Percentiles rank a stretch among this genome's conserved stretches.
Evolutionary conservation across 352 stramenopile genomes (phyloP).

Genomic region (Phytophthora foliorum): DNA sequence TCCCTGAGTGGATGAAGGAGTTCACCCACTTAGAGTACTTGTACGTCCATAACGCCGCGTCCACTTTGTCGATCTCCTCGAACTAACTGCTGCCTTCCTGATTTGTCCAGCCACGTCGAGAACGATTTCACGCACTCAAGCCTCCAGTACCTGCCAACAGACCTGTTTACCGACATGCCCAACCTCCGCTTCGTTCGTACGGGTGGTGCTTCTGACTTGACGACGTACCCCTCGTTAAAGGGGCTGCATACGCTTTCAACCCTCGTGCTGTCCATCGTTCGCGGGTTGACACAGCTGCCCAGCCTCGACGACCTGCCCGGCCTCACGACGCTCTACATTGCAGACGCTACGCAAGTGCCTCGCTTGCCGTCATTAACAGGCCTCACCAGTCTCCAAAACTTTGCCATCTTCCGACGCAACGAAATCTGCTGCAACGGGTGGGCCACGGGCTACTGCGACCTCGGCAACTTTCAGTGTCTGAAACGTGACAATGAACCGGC

Average conservation of each 20-base stretch:
- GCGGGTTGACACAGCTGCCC: conserved; percentile 36
- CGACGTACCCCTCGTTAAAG: conserved; percentile 43
- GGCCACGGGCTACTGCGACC: conserved; percentile 35
- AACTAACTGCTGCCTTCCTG: background rate
- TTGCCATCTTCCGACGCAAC: conserved; percentile 43
- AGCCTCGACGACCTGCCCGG: conserved; percentile 37
- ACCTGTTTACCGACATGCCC: conserved; percentile 52
- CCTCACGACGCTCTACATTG: conserved; percentile 35
- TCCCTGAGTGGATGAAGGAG: conserved; percentile 42
- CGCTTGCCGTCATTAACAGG: conserved; percentile 30
- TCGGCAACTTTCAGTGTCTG: conserved; percentile 44
- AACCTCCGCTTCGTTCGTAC: conserved; percentile 50
- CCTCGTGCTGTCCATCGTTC: conserved; percentile 35
- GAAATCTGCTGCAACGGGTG: conserved; percentile 55
- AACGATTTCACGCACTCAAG: conserved; percentile 45
- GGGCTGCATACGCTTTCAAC: conserved; percentile 44
- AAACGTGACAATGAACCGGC: conserved; percentile 26
- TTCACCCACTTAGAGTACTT: conserved; percentile 43
- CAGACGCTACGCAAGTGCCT: conserved; percentile 38
- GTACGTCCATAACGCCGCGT: conserved; percentile 19
- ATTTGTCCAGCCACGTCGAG: conserved; percentile 37
- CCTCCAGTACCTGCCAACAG: conserved; percentile 36
- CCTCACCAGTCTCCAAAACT: conserved; percentile 36
- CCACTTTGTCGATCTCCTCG: background rate
- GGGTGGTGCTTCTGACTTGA: conserved; percentile 36